Evolutionary conservation across 768 basidiomycete species (phyloP).

Genomic region (Tubosaeta brunneosetosa): DNA sequence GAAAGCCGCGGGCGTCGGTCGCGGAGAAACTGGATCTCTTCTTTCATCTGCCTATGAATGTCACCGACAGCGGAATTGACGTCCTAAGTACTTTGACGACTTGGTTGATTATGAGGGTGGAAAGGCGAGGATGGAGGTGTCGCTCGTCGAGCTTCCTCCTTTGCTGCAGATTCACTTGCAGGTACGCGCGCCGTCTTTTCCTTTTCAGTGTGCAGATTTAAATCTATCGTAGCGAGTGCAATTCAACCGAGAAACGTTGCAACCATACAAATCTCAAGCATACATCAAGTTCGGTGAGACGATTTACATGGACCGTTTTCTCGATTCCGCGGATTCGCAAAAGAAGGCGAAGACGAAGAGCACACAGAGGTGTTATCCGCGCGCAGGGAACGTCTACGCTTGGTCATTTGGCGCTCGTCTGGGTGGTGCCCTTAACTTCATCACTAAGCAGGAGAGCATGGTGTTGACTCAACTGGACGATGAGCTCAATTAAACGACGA

Average conservation of each 20-base stretch:
- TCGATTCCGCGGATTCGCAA: constrained; percentile 65
- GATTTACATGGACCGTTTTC: constrained; percentile 87
- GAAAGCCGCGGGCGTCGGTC: constrained; percentile 48
- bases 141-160: constrained; percentile 81
- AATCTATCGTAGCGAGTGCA: constrained; percentile 66
- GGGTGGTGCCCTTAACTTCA: constrained; percentile 51
- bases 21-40: constrained; percentile 91
- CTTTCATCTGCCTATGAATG: constrained; percentile 91
- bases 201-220: background rate
- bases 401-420: constrained; percentile 59
- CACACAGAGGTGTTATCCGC: constrained; percentile 61
- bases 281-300: constrained; percentile 89
- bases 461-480: constrained; percentile 53
- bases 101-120: constrained; percentile 83
- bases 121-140: constrained; percentile 83
- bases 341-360: constrained; percentile 69
- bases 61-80: constrained; percentile 83
- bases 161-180: constrained; percentile 94
- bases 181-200: constrained; percentile 39
- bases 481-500: constrained; percentile 53
- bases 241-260: constrained; percentile 87
- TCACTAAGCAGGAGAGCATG: constrained; percentile 45
- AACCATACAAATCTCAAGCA: constrained; percentile 94
- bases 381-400: constrained; percentile 63
- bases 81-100: constrained; percentile 91